Base-by-base conservation (phyloP, 306 rosid species). In the Trichosanthes cucumerina region DNA sequence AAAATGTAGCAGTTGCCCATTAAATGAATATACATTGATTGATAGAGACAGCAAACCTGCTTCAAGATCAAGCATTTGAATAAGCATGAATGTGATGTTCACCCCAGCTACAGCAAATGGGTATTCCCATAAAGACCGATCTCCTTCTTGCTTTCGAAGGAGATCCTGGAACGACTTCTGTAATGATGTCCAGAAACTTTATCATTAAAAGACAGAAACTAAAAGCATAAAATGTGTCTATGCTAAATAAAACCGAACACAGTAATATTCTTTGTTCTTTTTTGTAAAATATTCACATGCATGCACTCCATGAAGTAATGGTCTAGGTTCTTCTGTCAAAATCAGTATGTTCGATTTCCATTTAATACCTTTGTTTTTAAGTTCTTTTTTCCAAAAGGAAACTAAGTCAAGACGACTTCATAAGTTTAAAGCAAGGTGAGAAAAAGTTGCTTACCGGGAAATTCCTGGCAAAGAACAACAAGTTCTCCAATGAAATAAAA, bases 31-130 rank as follows among this genome's bases (percentile, higher is more conserved):
- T 19, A 64, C 19, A 64, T 24, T 33, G 60, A 77, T 53, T 41
- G 60, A 62, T 31, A 41, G 56, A 84, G 59, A 41, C 18, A 85
- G 77, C 60, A 47, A 75, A 95, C 99, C 99, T 85, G 98, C 96
- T 92, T 95, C 97, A 82, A 95, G 98, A 86, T 95, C 99, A 70
- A 95, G 96, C 90, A 95, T 95, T 85, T 95, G 99, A 79, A 92
- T 91, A 73, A 95, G 98, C 99, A 95, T 95, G 87, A 95, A 95
- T 76, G 98, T 92, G 75, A 95, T 92, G 90, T 95, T 95, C 76
- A 95, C 99, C 78, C 99, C 99, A 76, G 99, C 99, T 81, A 95
- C 99, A 36, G 99, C 97, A 89, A 95, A 95, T 71, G 99, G 99
- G 86, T 95, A 95, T 83, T 95, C 99, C 99, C 99, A 95, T 76